Conservation (phyloP, 23 red algal genomes). For the Gracilaria domingensis region DNA sequence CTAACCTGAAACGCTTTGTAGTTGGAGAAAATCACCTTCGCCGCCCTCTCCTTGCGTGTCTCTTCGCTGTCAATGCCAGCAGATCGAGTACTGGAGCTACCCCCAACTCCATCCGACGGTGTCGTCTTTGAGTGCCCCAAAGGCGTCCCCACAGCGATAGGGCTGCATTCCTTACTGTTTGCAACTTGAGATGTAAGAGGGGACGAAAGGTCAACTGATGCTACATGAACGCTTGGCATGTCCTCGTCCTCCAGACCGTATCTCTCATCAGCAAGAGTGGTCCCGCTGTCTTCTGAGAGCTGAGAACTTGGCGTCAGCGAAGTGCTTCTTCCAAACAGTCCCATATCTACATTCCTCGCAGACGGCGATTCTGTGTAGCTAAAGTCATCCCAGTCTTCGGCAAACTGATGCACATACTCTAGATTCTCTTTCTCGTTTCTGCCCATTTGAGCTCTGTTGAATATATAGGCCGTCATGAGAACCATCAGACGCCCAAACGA, state of each 20-base stretch:
- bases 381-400: background rate
- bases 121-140: background rate
- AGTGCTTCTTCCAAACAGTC: background rate
- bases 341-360: background rate
- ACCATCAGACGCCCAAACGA: constrained; percentile 60
- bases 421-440: constrained; percentile 10
- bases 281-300: background rate
- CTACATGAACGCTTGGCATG: background rate
- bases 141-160: background rate
- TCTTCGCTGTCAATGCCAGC: background rate
- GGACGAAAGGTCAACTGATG: background rate
- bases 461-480: constrained; percentile 48
- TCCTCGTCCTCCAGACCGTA: background rate
- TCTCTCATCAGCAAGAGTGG: background rate
- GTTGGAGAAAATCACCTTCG: background rate
- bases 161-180: background rate
- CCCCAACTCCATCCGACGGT: background rate
- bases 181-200: background rate
- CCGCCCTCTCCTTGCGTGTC: background rate
- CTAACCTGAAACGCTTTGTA: constrained; percentile 4
- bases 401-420: background rate
- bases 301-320: background rate
- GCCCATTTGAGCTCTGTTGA: background rate
- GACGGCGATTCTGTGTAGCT: background rate
- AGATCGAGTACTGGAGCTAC: too few relatives aligned